Percentiles rank a stretch among this genome's conserved stretches.
Evolutionary conservation across 1,284 basidiomycete species (phyloP).

Genomic region (Cutaneotrichosporon cutaneum): DNA sequence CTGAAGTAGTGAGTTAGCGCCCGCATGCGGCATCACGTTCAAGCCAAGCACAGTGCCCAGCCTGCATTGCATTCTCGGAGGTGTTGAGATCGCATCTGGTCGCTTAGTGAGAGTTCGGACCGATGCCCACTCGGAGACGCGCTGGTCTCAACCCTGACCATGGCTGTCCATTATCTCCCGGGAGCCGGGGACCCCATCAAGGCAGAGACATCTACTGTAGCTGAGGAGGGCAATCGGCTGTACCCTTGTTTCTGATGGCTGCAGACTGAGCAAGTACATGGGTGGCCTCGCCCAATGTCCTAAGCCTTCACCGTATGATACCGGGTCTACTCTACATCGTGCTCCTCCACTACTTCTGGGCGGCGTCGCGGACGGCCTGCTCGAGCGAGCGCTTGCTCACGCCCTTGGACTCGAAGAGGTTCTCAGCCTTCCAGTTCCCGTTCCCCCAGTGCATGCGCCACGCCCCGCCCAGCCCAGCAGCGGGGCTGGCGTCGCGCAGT

Average conservation of each 20-base stretch:
- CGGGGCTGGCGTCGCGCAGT: neutral
- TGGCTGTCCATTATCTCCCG: too few species aligned
- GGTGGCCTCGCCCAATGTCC: too few species aligned
- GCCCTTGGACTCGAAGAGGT: constrained; percentile 11
- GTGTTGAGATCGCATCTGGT: neutral
- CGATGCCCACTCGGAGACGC: neutral
- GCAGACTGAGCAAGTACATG: too few species aligned
- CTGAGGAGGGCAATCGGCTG: too few species aligned
- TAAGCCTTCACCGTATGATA: neutral
- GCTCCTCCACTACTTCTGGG: neutral
- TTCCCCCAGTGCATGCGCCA: constrained; percentile 20
- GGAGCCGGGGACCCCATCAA: too few species aligned
- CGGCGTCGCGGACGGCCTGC: constrained; percentile 8
- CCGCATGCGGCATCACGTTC: too few species aligned
- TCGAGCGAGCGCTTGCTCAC: constrained; percentile 7
- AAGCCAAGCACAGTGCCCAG: too few species aligned
- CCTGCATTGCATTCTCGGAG: too few species aligned
- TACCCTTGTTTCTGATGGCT: too few species aligned
- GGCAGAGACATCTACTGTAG: too few species aligned
- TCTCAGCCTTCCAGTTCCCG: constrained; percentile 10
- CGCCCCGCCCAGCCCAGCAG: constrained; percentile 9
- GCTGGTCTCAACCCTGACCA: neutral
- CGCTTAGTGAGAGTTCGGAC: neutral
- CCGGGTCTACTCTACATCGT: neutral
- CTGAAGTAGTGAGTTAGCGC: too few species aligned